These are phyloP conservation scores for Bodo saltans DNA, from an alignment of 78 protist genomes.

Conservation along the genomic window DNA sequence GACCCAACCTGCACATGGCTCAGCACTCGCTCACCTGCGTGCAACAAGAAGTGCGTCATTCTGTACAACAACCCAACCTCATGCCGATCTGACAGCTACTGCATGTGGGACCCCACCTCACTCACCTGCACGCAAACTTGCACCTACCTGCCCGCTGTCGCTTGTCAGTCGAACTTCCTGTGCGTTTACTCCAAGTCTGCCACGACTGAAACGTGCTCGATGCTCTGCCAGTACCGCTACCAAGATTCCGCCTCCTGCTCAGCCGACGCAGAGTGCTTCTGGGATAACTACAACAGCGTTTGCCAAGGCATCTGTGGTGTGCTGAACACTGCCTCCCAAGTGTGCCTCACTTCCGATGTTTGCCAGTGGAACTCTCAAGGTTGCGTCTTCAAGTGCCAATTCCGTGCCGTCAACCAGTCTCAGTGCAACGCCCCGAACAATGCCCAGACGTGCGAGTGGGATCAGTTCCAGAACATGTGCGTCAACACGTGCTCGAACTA, in stretches of 20 bases:
- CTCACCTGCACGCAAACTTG: neutral
- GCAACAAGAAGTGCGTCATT: neutral
- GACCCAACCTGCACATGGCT: neutral
- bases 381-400: neutral
- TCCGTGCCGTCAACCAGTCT: neutral
- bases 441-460: neutral
- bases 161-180: neutral
- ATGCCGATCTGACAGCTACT: neutral
- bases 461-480: neutral
- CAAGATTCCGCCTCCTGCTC: neutral
- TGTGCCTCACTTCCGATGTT: neutral
- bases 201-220: neutral
- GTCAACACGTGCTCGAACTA: neutral
- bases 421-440: neutral
- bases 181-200: neutral
- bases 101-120: neutral
- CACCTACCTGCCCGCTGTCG: neutral
- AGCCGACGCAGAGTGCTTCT: neutral
- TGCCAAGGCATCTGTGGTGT: neutral
- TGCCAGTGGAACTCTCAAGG: neutral
- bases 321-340: neutral
- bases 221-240: neutral
- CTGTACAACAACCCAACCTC: neutral
- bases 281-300: neutral
- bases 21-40: neutral